Conservation (phyloP, 2,329 filamentous ascomycete species). For the Aspergillus sp. region DNA sequence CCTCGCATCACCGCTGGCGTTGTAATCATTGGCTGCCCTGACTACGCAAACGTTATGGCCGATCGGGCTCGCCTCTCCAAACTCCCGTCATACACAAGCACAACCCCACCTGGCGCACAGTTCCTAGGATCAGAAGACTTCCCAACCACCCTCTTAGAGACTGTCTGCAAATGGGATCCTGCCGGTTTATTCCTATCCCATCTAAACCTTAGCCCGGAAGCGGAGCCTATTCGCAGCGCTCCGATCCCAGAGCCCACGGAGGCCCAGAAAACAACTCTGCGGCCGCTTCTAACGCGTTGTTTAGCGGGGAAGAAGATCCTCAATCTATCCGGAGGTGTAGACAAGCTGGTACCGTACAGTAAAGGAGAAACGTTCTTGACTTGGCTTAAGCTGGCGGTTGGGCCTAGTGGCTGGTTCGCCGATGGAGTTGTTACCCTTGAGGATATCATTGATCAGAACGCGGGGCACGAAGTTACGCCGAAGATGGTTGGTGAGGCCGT, state of each 20-base stretch:
- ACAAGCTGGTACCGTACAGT: constrained; percentile 62
- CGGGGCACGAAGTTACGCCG: constrained; percentile 59
- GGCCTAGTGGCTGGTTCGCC: constrained; percentile 47
- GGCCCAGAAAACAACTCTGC: constrained; percentile 44
- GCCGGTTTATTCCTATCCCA: constrained; percentile 69
- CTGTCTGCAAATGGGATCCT: constrained; percentile 69
- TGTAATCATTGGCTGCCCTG: constrained; percentile 83
- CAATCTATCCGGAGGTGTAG: constrained; percentile 53
- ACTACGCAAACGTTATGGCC: constrained; percentile 77
- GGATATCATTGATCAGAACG: constrained; percentile 57
- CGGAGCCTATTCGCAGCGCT: constrained; percentile 28
- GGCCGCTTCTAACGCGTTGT: constrained; percentile 42
- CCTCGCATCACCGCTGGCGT: constrained; percentile 75
- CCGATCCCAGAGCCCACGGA: constrained; percentile 40
- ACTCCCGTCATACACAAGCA: constrained; percentile 58
- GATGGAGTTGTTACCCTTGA: constrained; percentile 55
- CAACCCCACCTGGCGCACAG: constrained; percentile 54
- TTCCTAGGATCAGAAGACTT: constrained; percentile 81
- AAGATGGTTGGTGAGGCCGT: constrained; percentile 58
- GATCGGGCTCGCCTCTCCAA: constrained; percentile 75
- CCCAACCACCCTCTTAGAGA: constrained; percentile 64
- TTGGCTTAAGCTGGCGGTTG: constrained; percentile 53
- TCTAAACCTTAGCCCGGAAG: constrained; percentile 21
- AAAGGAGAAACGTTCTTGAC: constrained; percentile 56
- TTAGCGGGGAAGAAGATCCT: constrained; percentile 56